Percentiles rank a stretch among this genome's conserved stretches.
Evolutionary conservation across 108 stramenopile species (phyloP).

Genomic region (Fragilaria radians): DNA sequence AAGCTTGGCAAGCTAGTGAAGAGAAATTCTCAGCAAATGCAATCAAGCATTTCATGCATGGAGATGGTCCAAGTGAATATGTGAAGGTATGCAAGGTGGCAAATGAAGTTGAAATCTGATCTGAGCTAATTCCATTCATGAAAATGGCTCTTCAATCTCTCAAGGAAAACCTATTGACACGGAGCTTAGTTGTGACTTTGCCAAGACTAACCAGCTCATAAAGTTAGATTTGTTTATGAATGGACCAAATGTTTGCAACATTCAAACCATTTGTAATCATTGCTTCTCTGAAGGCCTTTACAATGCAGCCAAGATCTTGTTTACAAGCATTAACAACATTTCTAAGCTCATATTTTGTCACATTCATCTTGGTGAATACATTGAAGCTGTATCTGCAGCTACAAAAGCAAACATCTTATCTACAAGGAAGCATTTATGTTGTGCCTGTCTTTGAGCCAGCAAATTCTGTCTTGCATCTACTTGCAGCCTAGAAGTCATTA

Average conservation of each 20-base stretch:
- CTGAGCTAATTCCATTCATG: constrained; percentile 93
- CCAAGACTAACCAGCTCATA: constrained; percentile 93
- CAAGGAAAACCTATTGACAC: constrained; percentile 98
- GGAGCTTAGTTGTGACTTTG: constrained; percentile 96
- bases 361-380: constrained; percentile 95
- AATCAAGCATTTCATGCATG: constrained; percentile 96
- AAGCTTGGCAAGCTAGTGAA: constrained; percentile 97
- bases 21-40: constrained; percentile 94
- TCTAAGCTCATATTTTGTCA: constrained; percentile 98
- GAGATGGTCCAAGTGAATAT: constrained; percentile 94
- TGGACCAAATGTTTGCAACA: constrained; percentile 98
- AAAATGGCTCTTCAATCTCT: constrained; percentile 97
- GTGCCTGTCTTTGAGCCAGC: constrained; percentile 90
- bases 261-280: constrained; percentile 92
- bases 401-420: constrained; percentile 97
- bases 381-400: constrained; percentile 98
- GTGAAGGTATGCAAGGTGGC: constrained; percentile 92
- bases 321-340: constrained; percentile 98
- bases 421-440: constrained; percentile 98
- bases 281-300: constrained; percentile 96
- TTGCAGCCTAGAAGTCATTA: constrained; percentile 97
- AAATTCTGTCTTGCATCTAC: constrained; percentile 97
- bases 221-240: constrained; percentile 96
- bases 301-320: constrained; percentile 95
- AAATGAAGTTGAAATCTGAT: constrained; percentile 88